Evolutionary conservation across 2,329 filamentous ascomycete genomes (phyloP).

Genomic region (Trichoderma citrinoviride): DNA sequence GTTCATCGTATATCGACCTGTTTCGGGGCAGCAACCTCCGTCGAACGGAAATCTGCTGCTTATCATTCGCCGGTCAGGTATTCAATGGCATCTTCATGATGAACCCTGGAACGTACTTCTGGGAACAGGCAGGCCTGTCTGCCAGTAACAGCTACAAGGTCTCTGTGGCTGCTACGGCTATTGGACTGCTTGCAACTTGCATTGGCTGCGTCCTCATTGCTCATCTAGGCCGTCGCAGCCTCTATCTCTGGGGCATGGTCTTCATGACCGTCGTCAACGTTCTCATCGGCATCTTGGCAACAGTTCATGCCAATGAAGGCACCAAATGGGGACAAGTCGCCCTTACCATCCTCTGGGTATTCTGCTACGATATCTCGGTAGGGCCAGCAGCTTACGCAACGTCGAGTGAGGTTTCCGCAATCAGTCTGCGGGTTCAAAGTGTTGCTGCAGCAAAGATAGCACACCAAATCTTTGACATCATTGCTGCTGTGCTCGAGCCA

Average conservation of each 20-base stretch:
- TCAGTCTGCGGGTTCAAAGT: constrained; percentile 53
- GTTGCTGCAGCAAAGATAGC: constrained; percentile 49
- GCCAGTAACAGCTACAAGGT: constrained; percentile 16
- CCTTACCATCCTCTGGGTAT: constrained; percentile 47
- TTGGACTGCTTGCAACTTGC: constrained; percentile 37
- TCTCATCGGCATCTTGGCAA: constrained; percentile 38
- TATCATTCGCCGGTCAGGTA: constrained; percentile 10
- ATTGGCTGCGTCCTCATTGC: constrained; percentile 42
- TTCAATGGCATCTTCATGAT: constrained; percentile 17
- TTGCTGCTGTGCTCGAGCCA: constrained; percentile 41
- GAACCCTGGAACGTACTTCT: constrained; percentile 17
- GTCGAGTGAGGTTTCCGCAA: constrained; percentile 52
- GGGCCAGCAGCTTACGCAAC: constrained; percentile 54
- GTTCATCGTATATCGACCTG: constrained; percentile 43
- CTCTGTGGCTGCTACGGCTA: constrained; percentile 11
- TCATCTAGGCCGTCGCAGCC: constrained; percentile 44
- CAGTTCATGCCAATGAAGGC: constrained; percentile 44
- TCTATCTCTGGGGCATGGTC: constrained; percentile 45
- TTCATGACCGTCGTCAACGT: constrained; percentile 34
- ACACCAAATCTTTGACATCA: constrained; percentile 48
- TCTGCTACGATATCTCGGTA: constrained; percentile 47
- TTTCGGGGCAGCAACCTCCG: constrained; percentile 45
- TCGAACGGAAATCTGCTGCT: constrained; percentile 49
- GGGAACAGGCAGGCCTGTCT: constrained; percentile 11
- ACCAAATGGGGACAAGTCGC: constrained; percentile 43